Base-by-base conservation (phyloP, 2,329 filamentous ascomycete species). In the Ophiostoma sp. region DNA sequence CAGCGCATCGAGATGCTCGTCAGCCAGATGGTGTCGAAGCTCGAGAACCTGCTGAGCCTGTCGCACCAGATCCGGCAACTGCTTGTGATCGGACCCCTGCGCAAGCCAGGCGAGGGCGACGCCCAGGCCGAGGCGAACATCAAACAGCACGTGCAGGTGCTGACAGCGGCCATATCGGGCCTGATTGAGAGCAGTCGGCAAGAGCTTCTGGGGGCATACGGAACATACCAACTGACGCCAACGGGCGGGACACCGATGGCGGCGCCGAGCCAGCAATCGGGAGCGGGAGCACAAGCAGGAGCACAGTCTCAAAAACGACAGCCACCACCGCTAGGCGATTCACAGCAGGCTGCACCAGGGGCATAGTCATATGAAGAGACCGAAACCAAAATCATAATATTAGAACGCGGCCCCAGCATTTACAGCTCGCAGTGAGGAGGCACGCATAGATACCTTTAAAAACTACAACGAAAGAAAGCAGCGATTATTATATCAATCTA, bases 31-130 rank as follows among this genome's bases (percentile, higher is more conserved):
- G 77, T 81, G 70, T 5, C 77, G 73, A 78, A 78, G 8, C 72
- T 78, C 42, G 76, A 84, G 69, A 79, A 82, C 69, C 76, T 85
- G 3, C 76, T 83, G 4, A 74, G 76, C 41, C 75, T 85, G 12
- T 83, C 78, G 18, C 79, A 82, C 49, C 79, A 81, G 70, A 76
- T 85, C 68, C 82, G 83, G 71, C 79, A 81, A 67, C 76, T 84
- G 38, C 84, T 82, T 81, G 77, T 83, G 11, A 78, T 80, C 68
- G 82, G 83, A 1, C 79, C 82, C 0, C 75, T 84, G 38, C 77
- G 78, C 68, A 77, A 75, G 63, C 77, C 81, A 4, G 80, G 79
- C 60, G 79, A 82, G 65, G 79, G 79, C 49, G 78, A 79, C 66
- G 75, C 73, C 62, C 76, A 78, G 71, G 76, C 76, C 40, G 76